Percentiles rank a stretch among this genome's conserved stretches.
These are phyloP conservation scores for Candida manassasensis DNA, from an alignment of 805 yeast species.

Conservation along the genomic window DNA sequence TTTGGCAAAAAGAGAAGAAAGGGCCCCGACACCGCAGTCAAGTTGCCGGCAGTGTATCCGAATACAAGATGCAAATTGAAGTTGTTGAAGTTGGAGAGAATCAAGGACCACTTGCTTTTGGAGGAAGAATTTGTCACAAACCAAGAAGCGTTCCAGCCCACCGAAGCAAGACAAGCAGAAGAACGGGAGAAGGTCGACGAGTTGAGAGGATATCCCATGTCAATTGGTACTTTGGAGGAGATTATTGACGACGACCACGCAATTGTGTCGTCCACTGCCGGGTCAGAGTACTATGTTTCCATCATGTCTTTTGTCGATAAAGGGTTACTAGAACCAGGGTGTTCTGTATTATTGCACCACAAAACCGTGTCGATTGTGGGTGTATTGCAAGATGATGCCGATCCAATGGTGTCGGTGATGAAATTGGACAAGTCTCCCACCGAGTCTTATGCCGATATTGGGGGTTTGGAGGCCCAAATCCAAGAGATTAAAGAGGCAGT, in stretches of 20 bases:
- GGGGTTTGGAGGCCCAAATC: constrained; percentile 92
- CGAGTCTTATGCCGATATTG: constrained; percentile 94
- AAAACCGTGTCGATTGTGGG: constrained; percentile 96
- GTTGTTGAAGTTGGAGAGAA: constrained; percentile 87
- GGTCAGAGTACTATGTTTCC: constrained; percentile 95
- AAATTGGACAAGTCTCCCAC: constrained; percentile 96
- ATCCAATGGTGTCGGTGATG: constrained; percentile 97
- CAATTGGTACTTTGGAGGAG: constrained; percentile 94
- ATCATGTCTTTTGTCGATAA: constrained; percentile 96
- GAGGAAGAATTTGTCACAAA: constrained; percentile 96
- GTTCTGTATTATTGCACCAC: constrained; percentile 91
- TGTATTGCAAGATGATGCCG: constrained; percentile 95
- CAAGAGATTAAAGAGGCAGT: constrained; percentile 98
- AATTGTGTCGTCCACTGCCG: constrained; percentile 90
- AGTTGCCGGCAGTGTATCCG: constrained; percentile 84
- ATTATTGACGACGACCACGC: constrained; percentile 98
- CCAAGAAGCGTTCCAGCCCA: constrained; percentile 91
- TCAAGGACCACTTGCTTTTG: constrained; percentile 88
- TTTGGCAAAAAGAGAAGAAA: constrained; percentile 90
- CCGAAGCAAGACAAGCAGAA: constrained; percentile 94
- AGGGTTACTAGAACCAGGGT: constrained; percentile 93
- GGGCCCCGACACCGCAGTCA: constrained; percentile 83
- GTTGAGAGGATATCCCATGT: constrained; percentile 92
- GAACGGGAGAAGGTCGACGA: constrained; percentile 94
- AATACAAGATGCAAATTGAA: constrained; percentile 91